A percentile compares a stretch with the other conserved stretches of the same genome.
Conservation (phyloP, 441 rosid genomes). For the Raphanus hybrid region DNA sequence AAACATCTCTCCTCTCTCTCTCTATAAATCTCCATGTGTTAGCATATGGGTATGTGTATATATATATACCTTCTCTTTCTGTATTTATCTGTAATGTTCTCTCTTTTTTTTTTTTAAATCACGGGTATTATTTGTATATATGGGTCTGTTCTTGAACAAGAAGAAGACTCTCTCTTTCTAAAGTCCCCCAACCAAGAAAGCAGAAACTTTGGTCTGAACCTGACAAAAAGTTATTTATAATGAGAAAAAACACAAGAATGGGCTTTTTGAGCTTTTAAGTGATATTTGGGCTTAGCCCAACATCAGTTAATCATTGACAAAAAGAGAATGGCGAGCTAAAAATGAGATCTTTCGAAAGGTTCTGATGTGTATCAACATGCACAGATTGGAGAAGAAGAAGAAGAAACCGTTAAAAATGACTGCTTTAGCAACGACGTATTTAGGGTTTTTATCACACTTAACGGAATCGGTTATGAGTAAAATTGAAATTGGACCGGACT, state of each 20-base stretch:
- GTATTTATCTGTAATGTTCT: slow-evolving; percentile 41
- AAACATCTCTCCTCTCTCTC: slow-evolving; percentile 37
- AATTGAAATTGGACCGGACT: slow-evolving; percentile 1
- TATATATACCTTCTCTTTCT: slow-evolving; percentile 39
- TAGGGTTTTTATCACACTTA: slow-evolving; percentile 22
- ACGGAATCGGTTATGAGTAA: slow-evolving; percentile 8
- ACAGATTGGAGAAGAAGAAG: slow-evolving; percentile 20
- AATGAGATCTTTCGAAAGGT: slow-evolving; percentile 34
- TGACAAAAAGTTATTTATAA: slow-evolving; percentile 47
- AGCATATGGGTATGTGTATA: slow-evolving; percentile 39
- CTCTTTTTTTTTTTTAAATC: background rate
- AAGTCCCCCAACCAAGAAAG: slow-evolving; percentile 40
- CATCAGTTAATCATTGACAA: too few species aligned
- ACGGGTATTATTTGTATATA: slow-evolving; percentile 3
- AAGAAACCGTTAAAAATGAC: background rate
- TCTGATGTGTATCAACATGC: slow-evolving; percentile 44
- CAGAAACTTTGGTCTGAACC: background rate
- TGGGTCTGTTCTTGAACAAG: slow-evolving; percentile 22
- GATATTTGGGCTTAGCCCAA: slow-evolving; percentile 21
- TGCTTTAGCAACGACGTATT: background rate
- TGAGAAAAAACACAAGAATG: slow-evolving; percentile 5
- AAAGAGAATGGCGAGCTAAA: slow-evolving; percentile 12
- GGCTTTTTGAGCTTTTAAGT: slow-evolving; percentile 25
- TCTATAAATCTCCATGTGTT: slow-evolving; percentile 35
- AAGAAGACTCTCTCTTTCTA: slow-evolving; percentile 16